Conservation (phyloP, 441 rosid genomes). For the Gossypium schwendimanii region DNA sequence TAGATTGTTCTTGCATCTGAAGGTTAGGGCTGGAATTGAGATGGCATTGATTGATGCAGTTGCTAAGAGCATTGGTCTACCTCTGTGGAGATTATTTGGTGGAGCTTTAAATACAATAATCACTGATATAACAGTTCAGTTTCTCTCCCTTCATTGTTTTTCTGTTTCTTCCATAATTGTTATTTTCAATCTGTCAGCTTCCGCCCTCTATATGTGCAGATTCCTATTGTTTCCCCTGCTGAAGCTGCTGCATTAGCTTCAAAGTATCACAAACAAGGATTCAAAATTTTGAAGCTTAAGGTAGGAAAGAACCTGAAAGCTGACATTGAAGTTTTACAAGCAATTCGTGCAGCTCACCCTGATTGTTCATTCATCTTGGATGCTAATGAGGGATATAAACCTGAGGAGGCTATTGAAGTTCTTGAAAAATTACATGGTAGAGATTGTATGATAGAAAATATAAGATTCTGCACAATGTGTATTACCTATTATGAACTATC, state of each 20-base stretch:
- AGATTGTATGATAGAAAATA: not conserved
- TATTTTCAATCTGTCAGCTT: conserved; percentile 2
- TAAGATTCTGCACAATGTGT: not conserved
- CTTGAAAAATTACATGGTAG: conserved; percentile 69
- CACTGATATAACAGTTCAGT: conserved; percentile 80
- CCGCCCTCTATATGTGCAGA: conserved; percentile 36
- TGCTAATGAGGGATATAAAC: conserved; percentile 81
- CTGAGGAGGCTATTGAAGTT: conserved; percentile 69
- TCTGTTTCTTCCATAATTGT: not conserved
- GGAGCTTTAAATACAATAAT: conserved; percentile 59
- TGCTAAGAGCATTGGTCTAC: conserved; percentile 58
- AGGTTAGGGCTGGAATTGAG: conserved; percentile 90
- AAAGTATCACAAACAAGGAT: conserved; percentile 61
- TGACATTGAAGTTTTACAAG: conserved; percentile 75
- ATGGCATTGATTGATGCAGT: conserved; percentile 93
- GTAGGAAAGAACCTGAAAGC: conserved; percentile 70
- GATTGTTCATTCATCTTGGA: conserved; percentile 76
- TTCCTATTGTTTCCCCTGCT: conserved; percentile 72
- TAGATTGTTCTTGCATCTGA: conserved; percentile 21
- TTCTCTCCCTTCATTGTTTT: conserved; percentile 16
- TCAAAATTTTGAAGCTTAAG: conserved; percentile 80
- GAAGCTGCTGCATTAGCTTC: conserved; percentile 75
- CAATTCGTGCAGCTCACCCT: conserved; percentile 64
- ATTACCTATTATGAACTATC: not conserved
- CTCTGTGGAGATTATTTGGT: conserved; percentile 80